Percentiles rank a stretch among this genome's conserved stretches.
These are phyloP conservation scores for Capronia americana DNA, from an alignment of 2,329 filamentous ascomycete species.

Conservation along the genomic window DNA sequence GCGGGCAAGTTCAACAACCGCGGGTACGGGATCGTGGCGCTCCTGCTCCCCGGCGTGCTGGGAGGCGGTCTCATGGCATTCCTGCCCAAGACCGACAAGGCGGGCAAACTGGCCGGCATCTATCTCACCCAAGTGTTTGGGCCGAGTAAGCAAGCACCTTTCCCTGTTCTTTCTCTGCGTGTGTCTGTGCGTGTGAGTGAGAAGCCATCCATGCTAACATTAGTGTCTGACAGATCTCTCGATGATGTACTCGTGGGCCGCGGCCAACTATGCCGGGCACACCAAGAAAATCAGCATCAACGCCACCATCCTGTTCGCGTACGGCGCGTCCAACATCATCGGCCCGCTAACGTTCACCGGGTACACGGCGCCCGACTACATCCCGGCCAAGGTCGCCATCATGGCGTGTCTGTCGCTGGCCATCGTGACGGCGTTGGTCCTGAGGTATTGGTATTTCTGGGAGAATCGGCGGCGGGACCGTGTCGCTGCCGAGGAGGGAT, in stretches of 20 bases:
- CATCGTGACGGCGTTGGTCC: conserved; percentile 12
- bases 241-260: conserved; percentile 51
- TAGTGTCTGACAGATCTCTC: conserved; percentile 44
- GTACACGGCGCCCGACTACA: conserved; percentile 52
- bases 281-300: conserved; percentile 57
- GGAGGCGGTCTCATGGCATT: conserved; percentile 51
- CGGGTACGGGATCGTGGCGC: conserved; percentile 41
- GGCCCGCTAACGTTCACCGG: conserved; percentile 54
- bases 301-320: conserved; percentile 54
- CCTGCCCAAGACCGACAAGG: conserved; percentile 46
- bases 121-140: conserved; percentile 55
- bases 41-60: conserved; percentile 53
- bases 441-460: conserved; percentile 40
- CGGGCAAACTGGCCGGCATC: conserved; percentile 52
- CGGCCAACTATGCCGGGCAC: conserved; percentile 56
- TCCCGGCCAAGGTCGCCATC: conserved; percentile 51
- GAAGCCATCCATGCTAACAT: not conserved
- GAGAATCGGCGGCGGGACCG: conserved; percentile 45
- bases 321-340: conserved; percentile 55
- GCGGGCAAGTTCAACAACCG: conserved; percentile 50
- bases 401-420: conserved; percentile 21
- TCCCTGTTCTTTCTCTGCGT: not conserved
- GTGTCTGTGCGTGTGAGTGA: too few relatives aligned
- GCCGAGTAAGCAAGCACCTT: conserved; percentile 45
- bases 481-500: conserved; percentile 41